Conservation (phyloP, 2,329 filamentous ascomycete genomes). For the Sclerotinia sclerotiorum region DNA sequence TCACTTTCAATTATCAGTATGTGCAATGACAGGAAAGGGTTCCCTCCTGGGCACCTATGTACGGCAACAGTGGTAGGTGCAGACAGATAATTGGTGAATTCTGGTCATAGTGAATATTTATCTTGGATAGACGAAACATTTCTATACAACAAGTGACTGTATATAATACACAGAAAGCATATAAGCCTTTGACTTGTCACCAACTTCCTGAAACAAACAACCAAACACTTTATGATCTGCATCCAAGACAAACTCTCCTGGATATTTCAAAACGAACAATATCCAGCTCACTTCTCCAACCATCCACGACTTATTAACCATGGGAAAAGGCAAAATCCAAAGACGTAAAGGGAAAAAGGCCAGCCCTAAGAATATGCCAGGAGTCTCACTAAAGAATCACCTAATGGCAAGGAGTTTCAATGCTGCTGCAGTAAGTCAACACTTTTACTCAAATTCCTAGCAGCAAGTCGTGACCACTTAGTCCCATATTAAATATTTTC, state of each 20-base stretch:
- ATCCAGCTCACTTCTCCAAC: no score
- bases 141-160: no score
- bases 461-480: neutral
- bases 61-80: no score
- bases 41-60: no score
- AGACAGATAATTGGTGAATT: no score
- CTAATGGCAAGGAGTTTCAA: slow-evolving; percentile 1
- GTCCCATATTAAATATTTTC: neutral
- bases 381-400: neutral
- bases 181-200: neutral
- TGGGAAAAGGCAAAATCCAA: neutral
- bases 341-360: neutral
- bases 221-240: neutral
- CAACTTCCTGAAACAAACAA: neutral
- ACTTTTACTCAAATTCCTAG: neutral
- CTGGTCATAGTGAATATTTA: no score
- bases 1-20: no score
- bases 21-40: no score
- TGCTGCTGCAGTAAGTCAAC: neutral
- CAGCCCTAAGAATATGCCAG: neutral
- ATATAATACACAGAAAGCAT: neutral
- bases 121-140: no score
- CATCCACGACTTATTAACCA: neutral
- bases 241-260: neutral
- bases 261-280: neutral